These are phyloP conservation scores for Oxytropis ochrocephala DNA, from an alignment of 306 rosid genomes.

Conservation along the genomic window DNA sequence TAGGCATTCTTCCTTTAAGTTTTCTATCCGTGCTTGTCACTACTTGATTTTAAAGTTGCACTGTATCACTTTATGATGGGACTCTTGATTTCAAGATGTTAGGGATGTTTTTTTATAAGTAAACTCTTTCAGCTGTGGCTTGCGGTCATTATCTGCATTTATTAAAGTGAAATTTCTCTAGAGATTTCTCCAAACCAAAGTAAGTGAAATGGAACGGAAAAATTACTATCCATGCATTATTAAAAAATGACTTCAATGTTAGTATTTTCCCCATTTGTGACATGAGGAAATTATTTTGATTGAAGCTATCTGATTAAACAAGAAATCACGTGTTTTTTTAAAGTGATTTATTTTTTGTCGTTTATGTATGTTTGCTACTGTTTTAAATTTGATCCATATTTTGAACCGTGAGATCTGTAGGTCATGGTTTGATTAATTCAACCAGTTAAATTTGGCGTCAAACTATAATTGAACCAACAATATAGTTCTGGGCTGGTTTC, in stretches of 20 bases:
- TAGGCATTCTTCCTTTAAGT: not conserved
- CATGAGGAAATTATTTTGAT: not conserved
- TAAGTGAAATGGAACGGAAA: not conserved
- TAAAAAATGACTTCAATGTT: not conserved
- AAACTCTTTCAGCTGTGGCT: not conserved
- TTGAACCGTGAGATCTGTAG: not conserved
- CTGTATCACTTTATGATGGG: not conserved
- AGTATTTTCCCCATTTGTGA: not conserved
- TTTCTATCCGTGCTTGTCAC: not conserved
- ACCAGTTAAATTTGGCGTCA: not conserved
- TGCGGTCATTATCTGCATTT: not conserved
- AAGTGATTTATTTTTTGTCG: not conserved
- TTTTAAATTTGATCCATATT: not conserved
- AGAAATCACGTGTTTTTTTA: slow-evolving; percentile 3
- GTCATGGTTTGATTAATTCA: slow-evolving; percentile 3
- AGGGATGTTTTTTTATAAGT: not conserved
- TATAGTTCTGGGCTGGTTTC: not conserved
- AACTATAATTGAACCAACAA: not conserved
- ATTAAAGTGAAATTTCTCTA: not conserved
- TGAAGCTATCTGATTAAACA: not conserved
- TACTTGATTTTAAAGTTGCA: not conserved
- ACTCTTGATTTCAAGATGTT: not conserved
- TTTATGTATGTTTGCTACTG: not conserved
- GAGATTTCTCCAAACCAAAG: not conserved
- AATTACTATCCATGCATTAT: not conserved